Percentiles rank a stretch among this genome's conserved stretches.
phyloP scores from a whole-genome alignment of 2,329 filamentous ascomycete species.

The Thielaviopsis ethacetica region DNA sequence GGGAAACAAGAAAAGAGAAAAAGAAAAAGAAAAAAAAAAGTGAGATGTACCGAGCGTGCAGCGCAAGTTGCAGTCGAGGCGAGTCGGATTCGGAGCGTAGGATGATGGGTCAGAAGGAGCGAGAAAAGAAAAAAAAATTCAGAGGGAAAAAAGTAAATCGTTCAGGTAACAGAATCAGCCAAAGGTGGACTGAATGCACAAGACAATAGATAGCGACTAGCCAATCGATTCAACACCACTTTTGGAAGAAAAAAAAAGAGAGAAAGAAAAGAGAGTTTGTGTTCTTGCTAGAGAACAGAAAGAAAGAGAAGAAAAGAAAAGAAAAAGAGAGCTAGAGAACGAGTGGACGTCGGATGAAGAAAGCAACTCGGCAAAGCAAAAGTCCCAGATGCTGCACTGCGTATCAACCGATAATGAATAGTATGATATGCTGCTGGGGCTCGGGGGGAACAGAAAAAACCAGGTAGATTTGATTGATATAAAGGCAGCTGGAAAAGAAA shows the following conservation, averaged over 20 bases:
- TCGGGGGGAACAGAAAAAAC: not conserved
- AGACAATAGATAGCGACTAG: not conserved
- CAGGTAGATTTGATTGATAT: not conserved
- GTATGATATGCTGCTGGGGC: not conserved
- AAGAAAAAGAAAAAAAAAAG: not conserved
- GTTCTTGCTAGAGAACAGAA: not conserved
- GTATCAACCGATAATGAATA: not conserved
- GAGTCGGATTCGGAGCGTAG: not conserved
- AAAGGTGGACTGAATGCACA: not conserved
- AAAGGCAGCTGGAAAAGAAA: not conserved
- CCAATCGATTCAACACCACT: not conserved
- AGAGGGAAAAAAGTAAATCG: not conserved
- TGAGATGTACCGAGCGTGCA: not conserved
- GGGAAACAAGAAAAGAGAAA: not conserved
- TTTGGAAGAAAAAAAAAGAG: not conserved
- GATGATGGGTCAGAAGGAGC: not conserved
- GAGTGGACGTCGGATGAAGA: not conserved
- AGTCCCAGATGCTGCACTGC: not conserved
- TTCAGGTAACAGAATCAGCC: not conserved
- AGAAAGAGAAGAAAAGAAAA: not conserved
- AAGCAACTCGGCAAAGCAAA: not conserved
- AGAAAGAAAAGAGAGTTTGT: not conserved
- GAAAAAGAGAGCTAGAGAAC: not conserved
- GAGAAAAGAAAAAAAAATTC: slow-evolving; percentile 1
- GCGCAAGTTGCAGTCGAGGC: not conserved